These are phyloP conservation scores for Diutina scorzettiae DNA, from an alignment of 1,139 yeast genomes.

Conservation along the genomic window DNA sequence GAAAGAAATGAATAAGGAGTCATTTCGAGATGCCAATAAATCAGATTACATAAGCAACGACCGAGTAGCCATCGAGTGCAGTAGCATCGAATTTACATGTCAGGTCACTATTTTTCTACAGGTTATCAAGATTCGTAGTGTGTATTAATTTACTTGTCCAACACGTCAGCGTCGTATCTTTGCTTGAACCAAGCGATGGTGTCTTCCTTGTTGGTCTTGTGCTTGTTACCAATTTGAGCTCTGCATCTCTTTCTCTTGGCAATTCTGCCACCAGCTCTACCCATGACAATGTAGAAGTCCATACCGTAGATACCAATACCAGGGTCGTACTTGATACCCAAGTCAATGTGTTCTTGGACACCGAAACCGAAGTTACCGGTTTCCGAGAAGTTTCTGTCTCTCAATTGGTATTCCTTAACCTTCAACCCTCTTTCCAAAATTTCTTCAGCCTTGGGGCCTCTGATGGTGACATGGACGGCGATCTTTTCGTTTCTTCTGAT, in stretches of 20 bases:
- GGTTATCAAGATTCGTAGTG: too few species aligned
- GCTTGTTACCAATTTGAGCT: slow-evolving; percentile 82
- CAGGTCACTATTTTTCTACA: too few species aligned
- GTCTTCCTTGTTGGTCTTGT: slow-evolving; percentile 89
- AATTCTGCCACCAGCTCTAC: slow-evolving; percentile 99
- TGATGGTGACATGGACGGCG: slow-evolving; percentile 97
- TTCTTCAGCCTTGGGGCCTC: slow-evolving; percentile 99
- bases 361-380: slow-evolving; percentile 99
- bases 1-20: too few species aligned
- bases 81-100: too few species aligned
- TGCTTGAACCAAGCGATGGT: slow-evolving; percentile 98
- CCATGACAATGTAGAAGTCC: slow-evolving; percentile 99
- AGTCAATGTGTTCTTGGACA: slow-evolving; percentile 98
- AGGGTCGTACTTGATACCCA: slow-evolving; percentile 99
- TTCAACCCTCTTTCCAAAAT: slow-evolving; percentile 99
- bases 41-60: too few species aligned
- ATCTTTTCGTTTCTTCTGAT: slow-evolving; percentile 99
- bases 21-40: too few species aligned
- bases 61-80: too few species aligned
- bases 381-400: slow-evolving; percentile 86
- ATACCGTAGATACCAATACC: slow-evolving; percentile 99
- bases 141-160: slow-evolving; percentile 51
- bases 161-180: slow-evolving; percentile 98
- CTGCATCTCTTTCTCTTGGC: slow-evolving; percentile 98
- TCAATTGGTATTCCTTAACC: slow-evolving; percentile 99